These are phyloP conservation scores for Xylaria sp. DNA, from an alignment of 2,329 filamentous ascomycete genomes.

Conservation along the genomic window DNA sequence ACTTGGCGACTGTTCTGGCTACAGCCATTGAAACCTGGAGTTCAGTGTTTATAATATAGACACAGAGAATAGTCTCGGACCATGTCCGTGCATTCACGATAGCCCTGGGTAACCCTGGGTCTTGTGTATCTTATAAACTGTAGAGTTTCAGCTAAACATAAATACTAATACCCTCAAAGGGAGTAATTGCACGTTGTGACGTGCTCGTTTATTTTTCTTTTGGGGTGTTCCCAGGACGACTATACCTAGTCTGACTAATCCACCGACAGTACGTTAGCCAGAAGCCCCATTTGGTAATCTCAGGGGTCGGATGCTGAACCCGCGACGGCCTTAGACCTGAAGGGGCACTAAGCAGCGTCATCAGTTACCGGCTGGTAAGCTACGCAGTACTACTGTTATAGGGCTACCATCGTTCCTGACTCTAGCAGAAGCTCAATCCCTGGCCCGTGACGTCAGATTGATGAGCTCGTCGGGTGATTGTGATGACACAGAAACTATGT, in stretches of 20 bases:
- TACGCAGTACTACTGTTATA: not conserved
- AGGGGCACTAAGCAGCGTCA: slow-evolving; percentile 8
- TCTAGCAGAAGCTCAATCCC: slow-evolving; percentile 16
- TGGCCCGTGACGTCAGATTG: slow-evolving; percentile 34
- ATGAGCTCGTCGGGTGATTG: slow-evolving; percentile 18
- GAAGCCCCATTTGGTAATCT: not conserved
- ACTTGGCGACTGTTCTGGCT: slow-evolving; percentile 12
- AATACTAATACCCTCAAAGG: not conserved
- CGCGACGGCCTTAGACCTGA: slow-evolving; percentile 2
- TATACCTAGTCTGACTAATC: too few species aligned
- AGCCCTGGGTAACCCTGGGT: not conserved
- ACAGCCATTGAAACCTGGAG: not conserved
- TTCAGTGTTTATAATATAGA: slow-evolving; percentile 15
- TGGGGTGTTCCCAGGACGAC: too few species aligned
- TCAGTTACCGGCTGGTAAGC: not conserved
- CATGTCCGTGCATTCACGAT: too few species aligned
- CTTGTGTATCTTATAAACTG: not conserved
- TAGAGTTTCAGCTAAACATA: not conserved
- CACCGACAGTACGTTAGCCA: too few species aligned
- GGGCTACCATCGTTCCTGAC: slow-evolving; percentile 5
- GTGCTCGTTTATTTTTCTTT: not conserved
- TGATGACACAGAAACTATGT: slow-evolving; percentile 15
- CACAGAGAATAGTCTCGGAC: not conserved
- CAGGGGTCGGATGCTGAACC: slow-evolving; percentile 1
- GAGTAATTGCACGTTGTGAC: not conserved